A percentile compares a stretch with the other conserved stretches of the same genome.
Conservation (phyloP, 768 basidiomycete species). For the Calocybe cyanea region DNA sequence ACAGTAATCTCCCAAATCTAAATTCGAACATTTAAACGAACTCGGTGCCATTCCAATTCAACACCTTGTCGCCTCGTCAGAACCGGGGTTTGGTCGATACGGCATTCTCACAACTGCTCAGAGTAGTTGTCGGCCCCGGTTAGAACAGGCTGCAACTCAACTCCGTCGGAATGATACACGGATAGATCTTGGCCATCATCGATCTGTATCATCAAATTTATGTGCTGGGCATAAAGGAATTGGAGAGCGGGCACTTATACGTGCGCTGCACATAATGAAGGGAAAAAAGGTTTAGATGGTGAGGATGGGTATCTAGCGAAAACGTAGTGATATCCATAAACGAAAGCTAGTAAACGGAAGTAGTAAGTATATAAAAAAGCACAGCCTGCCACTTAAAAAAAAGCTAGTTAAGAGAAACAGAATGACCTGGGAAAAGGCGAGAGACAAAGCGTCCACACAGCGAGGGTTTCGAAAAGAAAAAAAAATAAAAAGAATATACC, state of each 20-base stretch:
- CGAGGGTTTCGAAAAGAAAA: not conserved
- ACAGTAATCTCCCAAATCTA: too few relatives aligned
- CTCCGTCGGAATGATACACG: too few relatives aligned
- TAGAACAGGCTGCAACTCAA: too few relatives aligned
- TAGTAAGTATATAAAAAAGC: not conserved
- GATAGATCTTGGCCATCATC: too few relatives aligned
- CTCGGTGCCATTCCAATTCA: not conserved
- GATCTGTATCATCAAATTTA: too few relatives aligned
- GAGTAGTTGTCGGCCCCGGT: too few relatives aligned
- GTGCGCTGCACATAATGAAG: not conserved
- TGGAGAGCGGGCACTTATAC: not conserved
- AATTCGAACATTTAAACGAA: not conserved
- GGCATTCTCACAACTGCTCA: too few relatives aligned
- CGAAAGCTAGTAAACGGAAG: conserved; percentile 6
- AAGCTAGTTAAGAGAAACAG: not conserved
- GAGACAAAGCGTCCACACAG: not conserved
- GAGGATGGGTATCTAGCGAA: conserved; percentile 13
- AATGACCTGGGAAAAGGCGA: not conserved
- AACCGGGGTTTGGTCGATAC: too few relatives aligned
- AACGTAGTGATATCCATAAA: conserved; percentile 11
- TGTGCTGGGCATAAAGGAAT: not conserved
- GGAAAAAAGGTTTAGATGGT: too few relatives aligned
- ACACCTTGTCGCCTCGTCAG: not conserved
- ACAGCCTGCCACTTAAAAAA: conserved; percentile 1
- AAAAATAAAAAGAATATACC: not conserved